Percentiles rank a stretch among this genome's conserved stretches.
phyloP scores from a whole-genome alignment of 148 eudicot species.

The Arbutus unedo region DNA sequence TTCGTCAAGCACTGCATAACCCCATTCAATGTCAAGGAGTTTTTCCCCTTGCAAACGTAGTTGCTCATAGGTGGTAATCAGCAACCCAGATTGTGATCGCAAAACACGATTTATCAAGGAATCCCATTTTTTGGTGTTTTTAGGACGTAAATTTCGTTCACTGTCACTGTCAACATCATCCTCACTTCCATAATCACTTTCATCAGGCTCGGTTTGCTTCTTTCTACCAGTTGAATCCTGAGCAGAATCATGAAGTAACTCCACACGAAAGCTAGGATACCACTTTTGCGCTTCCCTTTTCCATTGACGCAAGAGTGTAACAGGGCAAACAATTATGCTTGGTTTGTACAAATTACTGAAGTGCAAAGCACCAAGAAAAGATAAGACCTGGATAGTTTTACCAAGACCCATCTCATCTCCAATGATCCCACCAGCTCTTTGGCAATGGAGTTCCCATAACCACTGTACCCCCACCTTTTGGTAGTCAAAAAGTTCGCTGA shows the following conservation, averaged over 20 bases:
- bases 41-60: constrained; percentile 79
- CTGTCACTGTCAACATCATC: constrained; percentile 47
- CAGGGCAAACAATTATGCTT: constrained; percentile 91
- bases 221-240: constrained; percentile 48
- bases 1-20: constrained; percentile 95
- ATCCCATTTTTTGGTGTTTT: constrained; percentile 68
- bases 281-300: constrained; percentile 88
- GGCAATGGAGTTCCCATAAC: constrained; percentile 99
- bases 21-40: constrained; percentile 87
- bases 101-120: constrained; percentile 69
- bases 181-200: constrained; percentile 74
- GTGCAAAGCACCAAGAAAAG: constrained; percentile 92
- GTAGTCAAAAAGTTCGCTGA: constrained; percentile 80
- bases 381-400: constrained; percentile 87
- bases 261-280: constrained; percentile 90
- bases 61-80: constrained; percentile 95
- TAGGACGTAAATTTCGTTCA: constrained; percentile 35
- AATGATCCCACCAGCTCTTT: constrained; percentile 93
- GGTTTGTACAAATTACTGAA: constrained; percentile 90
- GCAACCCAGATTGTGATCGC: constrained; percentile 75
- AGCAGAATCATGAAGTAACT: constrained; percentile 90
- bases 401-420: constrained; percentile 99
- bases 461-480: constrained; percentile 98
- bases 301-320: constrained; percentile 93
- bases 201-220: constrained; percentile 49